Evolutionary conservation across 805 yeast species (phyloP), one percentile per base, ranked within the genome.

Genomic region (Ogataea siamensis): DNA sequence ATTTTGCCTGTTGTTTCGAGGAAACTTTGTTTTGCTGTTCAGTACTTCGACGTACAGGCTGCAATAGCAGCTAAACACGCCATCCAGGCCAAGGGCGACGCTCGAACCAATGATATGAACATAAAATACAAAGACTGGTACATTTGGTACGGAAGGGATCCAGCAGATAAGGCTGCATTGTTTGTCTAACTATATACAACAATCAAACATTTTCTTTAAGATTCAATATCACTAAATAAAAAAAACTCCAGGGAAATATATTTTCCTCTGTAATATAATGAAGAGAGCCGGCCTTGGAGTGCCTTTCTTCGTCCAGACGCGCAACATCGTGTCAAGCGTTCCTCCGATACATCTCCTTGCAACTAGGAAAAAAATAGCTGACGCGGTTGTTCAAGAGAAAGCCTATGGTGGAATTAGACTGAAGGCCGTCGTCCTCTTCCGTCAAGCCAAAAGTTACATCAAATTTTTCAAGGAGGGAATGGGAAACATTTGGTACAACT

Each of bases 1-100:
- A 60, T 83, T 2, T 60, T 74, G 1, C 84, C 93, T 3, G 73
- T 83, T n/a, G 67, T 84, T 4, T 81, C 88, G 2, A 66, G 79
- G 37, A 80, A 74, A 49, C 54, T 83, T 19, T 73, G 87, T 41
- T 66, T 85, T 46, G 68, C 80, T 8, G 60, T 85, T 11, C 78
- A 76, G 34, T 85, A 68, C 55, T 69, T 67, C 33, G 80, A 80
- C 48, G 70, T 81, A 4, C 57, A 71, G 23, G 64, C 78, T 11
- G 85, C 93, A 0, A 72, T 84, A 16, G 52, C 56, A 5, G 87
- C 83, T 3, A 80, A 78, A 57, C 59, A 60, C 21, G 68, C 64
- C 24, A 68, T 71, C 43, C 69, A 64, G 16, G 46, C 57, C 20
- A 51, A 56, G 13, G 46, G 45, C 7, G 45, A 37, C 7, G 16